Base-by-base conservation (phyloP, 139 green algal genomes). In the Chlorella sp. region DNA sequence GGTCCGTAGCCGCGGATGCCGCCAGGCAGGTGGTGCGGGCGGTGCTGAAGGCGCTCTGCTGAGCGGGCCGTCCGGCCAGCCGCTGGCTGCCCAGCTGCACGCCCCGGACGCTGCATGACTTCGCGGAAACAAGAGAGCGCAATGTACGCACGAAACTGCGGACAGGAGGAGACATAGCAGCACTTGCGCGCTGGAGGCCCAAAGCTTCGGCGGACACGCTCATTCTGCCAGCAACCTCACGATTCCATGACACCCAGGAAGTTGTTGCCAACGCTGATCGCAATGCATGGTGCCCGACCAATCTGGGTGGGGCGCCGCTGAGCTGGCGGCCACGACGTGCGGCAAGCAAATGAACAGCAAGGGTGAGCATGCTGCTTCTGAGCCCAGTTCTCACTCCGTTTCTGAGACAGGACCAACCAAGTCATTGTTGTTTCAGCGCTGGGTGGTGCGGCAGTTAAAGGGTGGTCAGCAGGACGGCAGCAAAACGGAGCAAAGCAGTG, bases 11-110 rank as follows among this genome's bases (percentile, higher is more conserved):
- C 26, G 89, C 68, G 4, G 89, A 71, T 36, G 82, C 39, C 1
- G 89, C 61, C 15, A 0, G 14, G 36, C 64, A 85, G 15, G 30
- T 18, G 26, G 37, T 37, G 34, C 88, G 28, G 80, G 16, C 30
- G 3, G 40, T 79, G 87, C 68, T n/a, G 30, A 80, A 88, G 53
- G 83, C 71, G 83, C 64, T 66, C 34, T 60, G 83, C 64, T 66
- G 64, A 30, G 24, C 26, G 26, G 40, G 30, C 34, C 78, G 85
- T 34, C 53, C 73, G 18, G 85, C n/a, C 32, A 89, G 53, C 28
- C 85, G 73, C 61, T 75, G 48, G 22, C 73, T n/a, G 73, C 64
- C 53, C 30, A n/a, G 48, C 53, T 81, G 84, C 18, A 30, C 12
- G 60, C 40, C 28, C 76, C 76, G 48, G 76, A 19, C 53, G 76